Conservation (phyloP, 768 basidiomycete genomes). For the Leccinum subgranulosum region DNA sequence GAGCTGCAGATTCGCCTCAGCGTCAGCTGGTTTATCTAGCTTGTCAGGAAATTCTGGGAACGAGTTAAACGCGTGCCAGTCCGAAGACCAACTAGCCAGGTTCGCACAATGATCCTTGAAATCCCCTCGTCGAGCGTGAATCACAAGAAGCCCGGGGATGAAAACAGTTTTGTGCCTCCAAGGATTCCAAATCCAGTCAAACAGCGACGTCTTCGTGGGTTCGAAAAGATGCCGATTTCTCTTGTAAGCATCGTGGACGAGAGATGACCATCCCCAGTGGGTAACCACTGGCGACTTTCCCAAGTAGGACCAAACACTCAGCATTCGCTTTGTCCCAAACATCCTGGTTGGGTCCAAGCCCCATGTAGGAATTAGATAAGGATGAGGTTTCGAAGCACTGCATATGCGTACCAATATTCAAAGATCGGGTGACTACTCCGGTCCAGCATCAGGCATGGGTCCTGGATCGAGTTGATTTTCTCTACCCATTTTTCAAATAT, state of each 20-base stretch:
- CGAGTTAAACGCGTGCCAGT: constrained; percentile 45
- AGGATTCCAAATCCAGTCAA: background rate
- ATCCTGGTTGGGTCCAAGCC: constrained; percentile 22
- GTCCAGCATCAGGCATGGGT: constrained; percentile 39
- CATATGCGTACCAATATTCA: constrained; percentile 33
- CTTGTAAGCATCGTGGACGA: constrained; percentile 32
- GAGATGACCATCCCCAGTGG: constrained; percentile 38
- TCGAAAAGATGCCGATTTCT: constrained; percentile 31
- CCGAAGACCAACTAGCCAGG: constrained; percentile 34
- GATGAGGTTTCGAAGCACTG: background rate
- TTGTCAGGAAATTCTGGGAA: constrained; percentile 42
- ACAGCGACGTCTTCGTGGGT: background rate
- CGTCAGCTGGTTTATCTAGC: constrained; percentile 31
- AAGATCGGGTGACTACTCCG: constrained; percentile 29
- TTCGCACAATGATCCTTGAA: constrained; percentile 42
- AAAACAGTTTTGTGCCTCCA: constrained; percentile 4
- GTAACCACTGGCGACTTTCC: constrained; percentile 34
- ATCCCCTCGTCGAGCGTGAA: constrained; percentile 54
- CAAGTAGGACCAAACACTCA: constrained; percentile 35
- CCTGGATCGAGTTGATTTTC: constrained; percentile 31
- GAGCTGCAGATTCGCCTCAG: constrained; percentile 18
- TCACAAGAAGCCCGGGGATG: constrained; percentile 43
- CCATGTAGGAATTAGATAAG: background rate
- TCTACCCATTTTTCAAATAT: constrained; percentile 40
- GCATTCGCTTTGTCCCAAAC: constrained; percentile 32